Evolutionary conservation across 345 rosid species (phyloP), one percentile per base, ranked within the genome.

Genomic region (Limnanthes douglasii): DNA sequence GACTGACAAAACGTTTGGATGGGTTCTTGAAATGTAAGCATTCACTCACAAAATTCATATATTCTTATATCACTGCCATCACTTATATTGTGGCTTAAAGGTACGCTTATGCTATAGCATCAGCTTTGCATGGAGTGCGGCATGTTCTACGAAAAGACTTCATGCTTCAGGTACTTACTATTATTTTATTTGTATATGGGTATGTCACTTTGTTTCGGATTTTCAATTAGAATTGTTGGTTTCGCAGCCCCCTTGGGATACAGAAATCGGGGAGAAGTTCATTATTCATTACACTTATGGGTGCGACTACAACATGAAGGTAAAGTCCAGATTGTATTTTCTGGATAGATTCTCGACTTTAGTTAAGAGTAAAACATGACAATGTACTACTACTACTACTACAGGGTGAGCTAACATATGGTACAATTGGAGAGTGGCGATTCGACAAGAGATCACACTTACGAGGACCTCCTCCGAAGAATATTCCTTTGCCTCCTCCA

Each of bases 231-330:
- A 21, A 7, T 20, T 53, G 19, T 42, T 25, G 15, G 20, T 42
- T 21, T 64, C 61, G 59, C 85, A 92, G 99, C 96, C 96, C 4
- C 99, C 99, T n/a, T 92, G 88, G 93, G 99, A 92, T 75, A 9
- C 52, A 41, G 68, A 73, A 31, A 59, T 69, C 25, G 63, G 57
- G 42, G 70, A 72, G 40, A 92, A 47, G 59, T 85, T 72, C 66
- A 85, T 92, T 46, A 71, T 92, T 45, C 99, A 92, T 61, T 92
- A 73, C 55, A 92, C 99, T 8, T 92, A 92, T 24, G 96, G 96
- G 30, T 92, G 99, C 43, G 94, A 85, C 50, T 92, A 75, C 61
- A 73, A 65, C 62, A 27, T 81, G 61, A 78, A 85, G 99, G 99
- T 80, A 46, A 32, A 25, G 17, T 32, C 27, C 38, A 39, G n/a